Evolutionary conservation across 352 stramenopile species (phyloP).

Genomic region (Pythium pectinolyticum): DNA sequence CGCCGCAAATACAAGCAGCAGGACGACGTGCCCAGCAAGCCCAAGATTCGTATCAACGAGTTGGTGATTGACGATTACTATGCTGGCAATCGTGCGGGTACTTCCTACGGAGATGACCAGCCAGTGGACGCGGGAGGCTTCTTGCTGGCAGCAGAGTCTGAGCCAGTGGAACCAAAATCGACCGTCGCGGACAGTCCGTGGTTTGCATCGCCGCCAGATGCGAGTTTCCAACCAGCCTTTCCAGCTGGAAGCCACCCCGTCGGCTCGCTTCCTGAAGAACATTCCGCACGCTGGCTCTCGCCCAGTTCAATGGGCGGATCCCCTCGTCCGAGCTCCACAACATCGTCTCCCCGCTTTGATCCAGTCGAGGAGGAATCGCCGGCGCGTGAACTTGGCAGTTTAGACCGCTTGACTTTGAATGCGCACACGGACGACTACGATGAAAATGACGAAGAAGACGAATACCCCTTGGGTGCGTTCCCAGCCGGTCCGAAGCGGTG

Average conservation of each 20-base stretch:
- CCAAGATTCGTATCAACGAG: constrained; percentile 75
- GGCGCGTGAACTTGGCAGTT: constrained; percentile 1
- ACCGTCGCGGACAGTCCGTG: constrained; percentile 46
- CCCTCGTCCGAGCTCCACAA: constrained; percentile 16
- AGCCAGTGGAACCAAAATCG: constrained; percentile 3
- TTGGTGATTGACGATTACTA: constrained; percentile 89
- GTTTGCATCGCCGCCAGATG: constrained; percentile 42
- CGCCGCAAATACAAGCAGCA: constrained; percentile 49
- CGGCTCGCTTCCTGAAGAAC: constrained; percentile 47
- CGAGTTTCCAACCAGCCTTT: not conserved
- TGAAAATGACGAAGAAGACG: constrained; percentile 43
- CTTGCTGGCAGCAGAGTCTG: constrained; percentile 46
- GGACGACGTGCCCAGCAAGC: constrained; percentile 31
- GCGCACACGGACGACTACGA: constrained; percentile 23
- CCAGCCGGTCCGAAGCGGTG: constrained; percentile 71
- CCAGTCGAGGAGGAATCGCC: constrained; percentile 49
- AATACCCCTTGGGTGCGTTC: constrained; percentile 51
- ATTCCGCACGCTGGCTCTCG: constrained; percentile 65
- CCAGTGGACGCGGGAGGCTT: constrained; percentile 45
- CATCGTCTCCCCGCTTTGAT: constrained; percentile 39
- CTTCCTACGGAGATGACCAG: not conserved
- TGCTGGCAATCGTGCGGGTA: constrained; percentile 28
- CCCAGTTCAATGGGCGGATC: constrained; percentile 14
- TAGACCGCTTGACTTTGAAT: not conserved
- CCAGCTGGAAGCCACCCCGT: constrained; percentile 30